phyloP scores from a whole-genome alignment of 345 rosid species.

The Anastatica hierochuntica region DNA sequence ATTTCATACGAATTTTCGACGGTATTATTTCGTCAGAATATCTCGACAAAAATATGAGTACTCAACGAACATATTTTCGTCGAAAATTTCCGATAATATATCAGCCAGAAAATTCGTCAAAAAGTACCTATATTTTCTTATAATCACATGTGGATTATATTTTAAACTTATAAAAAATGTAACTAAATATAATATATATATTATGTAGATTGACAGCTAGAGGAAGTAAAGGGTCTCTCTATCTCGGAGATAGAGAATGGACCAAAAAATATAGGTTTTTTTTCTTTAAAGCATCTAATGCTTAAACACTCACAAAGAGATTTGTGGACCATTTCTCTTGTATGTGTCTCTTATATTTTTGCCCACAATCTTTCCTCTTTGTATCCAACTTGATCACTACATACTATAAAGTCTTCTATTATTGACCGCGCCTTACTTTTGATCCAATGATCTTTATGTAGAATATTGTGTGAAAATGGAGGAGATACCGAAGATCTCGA shows the following conservation, averaged over 20 bases:
- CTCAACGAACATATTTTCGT: no score
- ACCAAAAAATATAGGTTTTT: conserved; percentile 27
- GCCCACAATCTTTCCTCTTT: conserved; percentile 15
- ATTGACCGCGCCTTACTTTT: not conserved
- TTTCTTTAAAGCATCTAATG: conserved; percentile 29
- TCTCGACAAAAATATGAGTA: no score
- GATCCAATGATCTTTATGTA: conserved; percentile 1
- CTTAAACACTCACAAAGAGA: conserved; percentile 24
- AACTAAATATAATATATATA: conserved; percentile 14
- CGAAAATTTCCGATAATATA: no score
- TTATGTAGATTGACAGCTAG: no score
- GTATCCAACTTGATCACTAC: conserved; percentile 18
- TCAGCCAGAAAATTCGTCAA: no score
- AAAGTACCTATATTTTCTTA: no score
- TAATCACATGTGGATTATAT: no score
- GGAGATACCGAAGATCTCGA: no score
- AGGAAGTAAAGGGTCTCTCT: conserved; percentile 4
- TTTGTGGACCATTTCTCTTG: conserved; percentile 24
- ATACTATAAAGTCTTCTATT: conserved; percentile 11
- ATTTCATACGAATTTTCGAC: no score
- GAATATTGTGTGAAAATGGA: no score
- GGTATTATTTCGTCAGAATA: no score
- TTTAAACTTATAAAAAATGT: not conserved
- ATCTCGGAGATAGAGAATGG: conserved; percentile 25
- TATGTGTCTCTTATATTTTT: conserved; percentile 19